Evolutionary conservation across 805 yeast species (phyloP).

Genomic region (Yamadazyma scolyti): DNA sequence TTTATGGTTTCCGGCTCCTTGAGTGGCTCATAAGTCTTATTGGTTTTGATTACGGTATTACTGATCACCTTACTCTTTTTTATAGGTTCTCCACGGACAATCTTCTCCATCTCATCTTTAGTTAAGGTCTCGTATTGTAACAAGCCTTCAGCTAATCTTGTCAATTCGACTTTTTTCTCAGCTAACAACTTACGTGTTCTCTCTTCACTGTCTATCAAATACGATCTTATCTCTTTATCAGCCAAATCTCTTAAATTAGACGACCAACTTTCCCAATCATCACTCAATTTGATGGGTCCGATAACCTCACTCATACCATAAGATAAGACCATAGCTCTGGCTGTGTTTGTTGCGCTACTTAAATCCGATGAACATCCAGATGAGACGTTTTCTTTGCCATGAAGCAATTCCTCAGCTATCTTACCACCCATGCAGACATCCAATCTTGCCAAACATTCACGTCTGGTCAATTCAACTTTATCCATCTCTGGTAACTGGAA

Average conservation of each 20-base stretch:
- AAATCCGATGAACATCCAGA: constrained; percentile 94
- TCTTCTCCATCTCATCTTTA: constrained; percentile 82
- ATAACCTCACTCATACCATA: constrained; percentile 94
- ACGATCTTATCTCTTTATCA: constrained; percentile 82
- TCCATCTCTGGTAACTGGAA: constrained; percentile 98
- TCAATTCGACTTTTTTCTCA: constrained; percentile 65
- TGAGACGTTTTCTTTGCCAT: constrained; percentile 90
- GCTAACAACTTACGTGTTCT: constrained; percentile 70
- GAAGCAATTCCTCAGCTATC: constrained; percentile 89
- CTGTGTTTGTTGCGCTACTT: constrained; percentile 84
- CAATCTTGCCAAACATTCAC: constrained; percentile 83
- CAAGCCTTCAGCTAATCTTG: constrained; percentile 87
- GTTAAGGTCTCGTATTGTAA: constrained; percentile 94
- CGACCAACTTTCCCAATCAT: constrained; percentile 95
- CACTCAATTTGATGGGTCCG: constrained; percentile 88
- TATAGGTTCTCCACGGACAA: constrained; percentile 76
- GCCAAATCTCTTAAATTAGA: constrained; percentile 84
- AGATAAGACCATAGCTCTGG: constrained; percentile 94
- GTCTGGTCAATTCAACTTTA: constrained; percentile 87
- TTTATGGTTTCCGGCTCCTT: constrained; percentile 2
- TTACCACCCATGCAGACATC: constrained; percentile 99
- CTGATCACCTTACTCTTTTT: constrained; percentile 65
- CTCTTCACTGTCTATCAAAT: constrained; percentile 70
- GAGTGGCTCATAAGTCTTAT: constrained; percentile 4
- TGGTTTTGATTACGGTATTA: constrained; percentile 56